phyloP scores from a whole-genome alignment of 1,284 basidiomycete genomes.

The Puccinia novopanici region DNA sequence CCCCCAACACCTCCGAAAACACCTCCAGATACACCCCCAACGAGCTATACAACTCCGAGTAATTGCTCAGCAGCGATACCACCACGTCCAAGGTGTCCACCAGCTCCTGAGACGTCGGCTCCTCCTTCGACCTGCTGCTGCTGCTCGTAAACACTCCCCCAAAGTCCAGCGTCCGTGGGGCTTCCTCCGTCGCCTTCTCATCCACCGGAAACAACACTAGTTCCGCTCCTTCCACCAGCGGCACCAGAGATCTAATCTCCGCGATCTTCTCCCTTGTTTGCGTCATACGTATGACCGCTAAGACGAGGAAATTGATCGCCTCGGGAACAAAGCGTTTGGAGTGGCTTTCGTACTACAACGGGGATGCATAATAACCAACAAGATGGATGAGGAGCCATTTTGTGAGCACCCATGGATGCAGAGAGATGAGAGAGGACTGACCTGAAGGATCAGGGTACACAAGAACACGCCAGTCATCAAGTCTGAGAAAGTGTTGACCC shows the following conservation, averaged over 20 bases:
- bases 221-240: conserved; percentile 67
- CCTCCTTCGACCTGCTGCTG: conserved; percentile 57
- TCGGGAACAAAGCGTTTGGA: conserved; percentile 90
- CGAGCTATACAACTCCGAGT: conserved; percentile 73
- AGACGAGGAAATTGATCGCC: conserved; percentile 77
- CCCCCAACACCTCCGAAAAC: conserved; percentile 68
- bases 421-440: conserved; percentile 52
- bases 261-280: conserved; percentile 66
- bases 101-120: conserved; percentile 68
- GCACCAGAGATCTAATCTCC: conserved; percentile 68
- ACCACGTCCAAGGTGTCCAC: conserved; percentile 68
- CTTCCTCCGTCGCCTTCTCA: conserved; percentile 51
- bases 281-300: conserved; percentile 71
- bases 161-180: conserved; percentile 51
- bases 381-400: not conserved
- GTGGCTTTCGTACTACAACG: conserved; percentile 73
- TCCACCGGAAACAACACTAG: conserved; percentile 52
- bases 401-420: not conserved
- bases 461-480: conserved; percentile 84
- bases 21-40: conserved; percentile 81
- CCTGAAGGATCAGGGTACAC: conserved; percentile 71
- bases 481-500: conserved; percentile 74
- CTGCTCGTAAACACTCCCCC: conserved; percentile 57
- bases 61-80: conserved; percentile 69
- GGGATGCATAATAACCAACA: not conserved